These are phyloP conservation scores for Coccomyxa subellipsoidea DNA, from an alignment of 163 green algal species.

Conservation along the genomic window DNA sequence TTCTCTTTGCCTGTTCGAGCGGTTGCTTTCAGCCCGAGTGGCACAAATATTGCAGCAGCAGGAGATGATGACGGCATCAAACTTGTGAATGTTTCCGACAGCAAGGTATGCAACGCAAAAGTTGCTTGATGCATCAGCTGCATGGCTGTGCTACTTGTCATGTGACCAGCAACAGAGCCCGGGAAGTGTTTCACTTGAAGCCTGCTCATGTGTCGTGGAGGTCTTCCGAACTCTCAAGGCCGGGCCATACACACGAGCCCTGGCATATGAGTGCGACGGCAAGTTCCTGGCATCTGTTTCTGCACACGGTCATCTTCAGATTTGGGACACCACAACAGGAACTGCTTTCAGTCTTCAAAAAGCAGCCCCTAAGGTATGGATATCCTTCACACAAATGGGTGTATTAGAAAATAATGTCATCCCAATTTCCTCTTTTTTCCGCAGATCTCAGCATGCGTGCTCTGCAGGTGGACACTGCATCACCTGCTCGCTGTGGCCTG, in stretches of 20 bases:
- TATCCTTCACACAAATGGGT: too few relatives aligned
- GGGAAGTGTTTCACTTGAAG: not conserved
- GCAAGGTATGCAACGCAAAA: conserved; percentile 27
- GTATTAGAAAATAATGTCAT: too few relatives aligned
- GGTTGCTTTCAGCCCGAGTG: conserved; percentile 62
- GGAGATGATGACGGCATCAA: conserved; percentile 81
- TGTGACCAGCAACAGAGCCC: not conserved
- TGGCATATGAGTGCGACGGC: conserved; percentile 81
- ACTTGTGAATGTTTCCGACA: conserved; percentile 56
- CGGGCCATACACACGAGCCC: conserved; percentile 51
- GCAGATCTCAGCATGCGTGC: too few relatives aligned
- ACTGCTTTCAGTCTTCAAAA: conserved; percentile 11
- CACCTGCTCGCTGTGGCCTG: not conserved
- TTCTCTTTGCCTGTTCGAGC: conserved; percentile 40
- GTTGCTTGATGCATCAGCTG: not conserved
- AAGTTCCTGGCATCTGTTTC: conserved; percentile 56
- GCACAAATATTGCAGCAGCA: conserved; percentile 57
- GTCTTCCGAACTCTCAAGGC: conserved; percentile 34
- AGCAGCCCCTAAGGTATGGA: not conserved
- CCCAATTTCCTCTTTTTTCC: too few relatives aligned
- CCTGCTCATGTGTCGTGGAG: conserved; percentile 9
- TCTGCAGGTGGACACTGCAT: conserved; percentile 13
- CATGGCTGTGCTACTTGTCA: not conserved
- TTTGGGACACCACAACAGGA: conserved; percentile 58
- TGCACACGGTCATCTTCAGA: conserved; percentile 48